Evolutionary conservation across 2,329 filamentous ascomycete genomes (phyloP).

Genomic region (Cladosporium sp.): DNA sequence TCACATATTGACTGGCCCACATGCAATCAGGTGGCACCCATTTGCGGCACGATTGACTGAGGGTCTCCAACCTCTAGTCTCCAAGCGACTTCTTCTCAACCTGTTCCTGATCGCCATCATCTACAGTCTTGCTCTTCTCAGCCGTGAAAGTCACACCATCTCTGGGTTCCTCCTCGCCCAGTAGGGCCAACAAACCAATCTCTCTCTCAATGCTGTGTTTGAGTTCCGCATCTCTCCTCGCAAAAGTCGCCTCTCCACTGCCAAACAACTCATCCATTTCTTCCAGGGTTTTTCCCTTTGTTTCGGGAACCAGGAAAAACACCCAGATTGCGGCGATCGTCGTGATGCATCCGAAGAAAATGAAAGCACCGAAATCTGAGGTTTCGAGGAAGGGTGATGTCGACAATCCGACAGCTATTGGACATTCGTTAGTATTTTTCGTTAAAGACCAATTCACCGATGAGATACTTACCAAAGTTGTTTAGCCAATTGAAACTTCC

Average conservation of each 20-base stretch:
- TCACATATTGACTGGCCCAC: too few relatives aligned
- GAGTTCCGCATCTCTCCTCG: background rate
- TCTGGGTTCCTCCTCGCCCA: background rate
- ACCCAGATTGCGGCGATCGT: background rate
- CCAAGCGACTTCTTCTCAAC: background rate
- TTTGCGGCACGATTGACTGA: too few relatives aligned
- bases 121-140: background rate
- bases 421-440: background rate
- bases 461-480: constrained; percentile 17
- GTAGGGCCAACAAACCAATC: background rate
- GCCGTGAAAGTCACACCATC: background rate
- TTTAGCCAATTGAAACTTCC: constrained; percentile 21
- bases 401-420: background rate
- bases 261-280: constrained; percentile 21
- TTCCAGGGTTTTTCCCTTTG: constrained; percentile 20
- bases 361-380: background rate
- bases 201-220: background rate
- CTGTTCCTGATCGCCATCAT: background rate
- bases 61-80: too few relatives aligned
- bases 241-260: background rate
- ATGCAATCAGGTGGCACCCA: too few relatives aligned
- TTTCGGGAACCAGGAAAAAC: constrained; percentile 53
- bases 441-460: background rate
- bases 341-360: background rate
- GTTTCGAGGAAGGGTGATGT: background rate